Conservation (phyloP, 345 rosid species). For the Dovyalis caffra region DNA sequence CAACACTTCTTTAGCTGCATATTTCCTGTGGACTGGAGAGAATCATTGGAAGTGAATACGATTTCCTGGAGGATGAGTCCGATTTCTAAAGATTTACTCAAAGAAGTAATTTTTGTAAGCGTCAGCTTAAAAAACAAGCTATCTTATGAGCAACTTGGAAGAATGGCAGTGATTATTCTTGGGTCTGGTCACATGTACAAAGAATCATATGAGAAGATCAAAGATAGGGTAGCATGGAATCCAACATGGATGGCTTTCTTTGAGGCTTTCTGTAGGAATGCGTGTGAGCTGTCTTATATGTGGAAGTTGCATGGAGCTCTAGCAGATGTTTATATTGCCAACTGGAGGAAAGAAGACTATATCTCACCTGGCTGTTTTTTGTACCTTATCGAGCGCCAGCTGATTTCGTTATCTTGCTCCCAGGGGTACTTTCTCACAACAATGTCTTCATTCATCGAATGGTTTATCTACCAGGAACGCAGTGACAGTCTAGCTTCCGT, state of each 20-base stretch:
- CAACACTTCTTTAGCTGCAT: slow-evolving; percentile 12
- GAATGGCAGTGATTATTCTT: slow-evolving; percentile 35
- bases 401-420: slow-evolving; percentile 18
- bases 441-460: slow-evolving; percentile 38
- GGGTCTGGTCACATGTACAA: slow-evolving; percentile 27
- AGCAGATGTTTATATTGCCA: slow-evolving; percentile 23
- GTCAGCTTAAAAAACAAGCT: not conserved
- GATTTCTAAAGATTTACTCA: slow-evolving; percentile 10
- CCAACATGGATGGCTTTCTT: slow-evolving; percentile 37
- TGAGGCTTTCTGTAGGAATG: slow-evolving; percentile 2
- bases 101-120: slow-evolving; percentile 18
- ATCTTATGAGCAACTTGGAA: slow-evolving; percentile 42
- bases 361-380: slow-evolving; percentile 42
- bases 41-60: slow-evolving; percentile 19
- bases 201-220: slow-evolving; percentile 11
- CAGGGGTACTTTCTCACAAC: slow-evolving; percentile 22
- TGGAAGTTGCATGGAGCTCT: slow-evolving; percentile 34
- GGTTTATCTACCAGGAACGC: slow-evolving; percentile 33
- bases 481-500: not conserved
- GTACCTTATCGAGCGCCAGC: slow-evolving; percentile 42
- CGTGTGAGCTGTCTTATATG: not conserved
- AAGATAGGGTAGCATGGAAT: slow-evolving; percentile 10
- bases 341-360: slow-evolving; percentile 36
- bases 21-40: slow-evolving; percentile 37
- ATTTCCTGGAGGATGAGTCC: slow-evolving; percentile 32